Evolutionary conservation across 371 early-diverging fungal genomes (phyloP).

Genomic region (Syncephalastrum contaminatum): DNA sequence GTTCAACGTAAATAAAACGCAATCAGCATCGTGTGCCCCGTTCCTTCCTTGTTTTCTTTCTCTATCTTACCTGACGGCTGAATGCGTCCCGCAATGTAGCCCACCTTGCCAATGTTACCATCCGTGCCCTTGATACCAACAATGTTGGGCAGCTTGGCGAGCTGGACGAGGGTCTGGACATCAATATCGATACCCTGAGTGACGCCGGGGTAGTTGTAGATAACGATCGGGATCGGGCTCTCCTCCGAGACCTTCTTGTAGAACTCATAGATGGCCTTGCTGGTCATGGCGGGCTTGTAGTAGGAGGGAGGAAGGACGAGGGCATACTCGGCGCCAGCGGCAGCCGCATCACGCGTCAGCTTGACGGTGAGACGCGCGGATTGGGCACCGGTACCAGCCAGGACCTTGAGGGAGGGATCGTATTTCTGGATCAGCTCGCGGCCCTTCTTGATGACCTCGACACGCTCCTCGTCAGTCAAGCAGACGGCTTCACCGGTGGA

Average conservation of each 20-base stretch:
- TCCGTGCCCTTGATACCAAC: slow-evolving; percentile 49
- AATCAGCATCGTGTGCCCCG: not conserved
- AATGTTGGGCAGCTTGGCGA: slow-evolving; percentile 44
- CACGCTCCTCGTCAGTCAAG: slow-evolving; percentile 38
- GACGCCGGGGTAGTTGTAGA: slow-evolving; percentile 52
- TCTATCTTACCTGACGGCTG: slow-evolving; percentile 11
- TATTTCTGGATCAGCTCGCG: slow-evolving; percentile 25
- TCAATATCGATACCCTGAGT: slow-evolving; percentile 46
- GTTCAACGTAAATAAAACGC: not conserved
- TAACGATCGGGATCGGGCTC: slow-evolving; percentile 43
- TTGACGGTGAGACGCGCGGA: slow-evolving; percentile 37
- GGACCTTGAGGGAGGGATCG: slow-evolving; percentile 29
- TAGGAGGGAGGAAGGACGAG: slow-evolving; percentile 48
- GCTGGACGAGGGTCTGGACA: slow-evolving; percentile 20
- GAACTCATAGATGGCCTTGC: slow-evolving; percentile 29
- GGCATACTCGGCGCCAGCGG: slow-evolving; percentile 37
- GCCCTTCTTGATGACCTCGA: slow-evolving; percentile 25
- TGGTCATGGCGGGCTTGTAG: slow-evolving; percentile 28
- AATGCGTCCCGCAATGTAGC: slow-evolving; percentile 14
- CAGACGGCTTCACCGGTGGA: slow-evolving; percentile 50
- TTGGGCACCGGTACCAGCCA: slow-evolving; percentile 40
- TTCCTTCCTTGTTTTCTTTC: not conserved
- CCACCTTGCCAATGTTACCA: slow-evolving; percentile 51
- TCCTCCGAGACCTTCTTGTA: slow-evolving; percentile 38
- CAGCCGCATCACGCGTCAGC: slow-evolving; percentile 32